Evolutionary conservation across 805 yeast genomes (phyloP), one percentile per base, ranked within the genome.

Genomic region (Kazachstania africana): DNA sequence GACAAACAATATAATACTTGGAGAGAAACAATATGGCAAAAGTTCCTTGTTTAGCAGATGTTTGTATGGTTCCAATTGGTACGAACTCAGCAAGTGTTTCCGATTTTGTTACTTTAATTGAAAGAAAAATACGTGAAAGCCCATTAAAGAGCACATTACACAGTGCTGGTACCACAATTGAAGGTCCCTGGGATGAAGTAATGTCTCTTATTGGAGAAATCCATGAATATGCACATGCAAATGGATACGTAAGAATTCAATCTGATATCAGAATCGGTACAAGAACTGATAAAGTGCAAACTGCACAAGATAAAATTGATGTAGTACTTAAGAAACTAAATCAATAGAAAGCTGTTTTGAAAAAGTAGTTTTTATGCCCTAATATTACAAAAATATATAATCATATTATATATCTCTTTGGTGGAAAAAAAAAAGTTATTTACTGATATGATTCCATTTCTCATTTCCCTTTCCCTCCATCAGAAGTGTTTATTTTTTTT

Each of bases 141-240:
- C 76, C 71, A 3, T 59, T 84, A 33, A 65, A 74, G 30, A 73
- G 78, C 39, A 73, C 81, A 1, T 60, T 84, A 37, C 95, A 84
- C 56, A 78, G 93, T 43, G 95, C 95, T 3, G 95, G 95, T 3
- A 84, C 95, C 5, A 83, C 95, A 2, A 75, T 79, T 43, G 73
- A 80, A 45, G 95, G 95, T 1, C 85, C 84, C n/a, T 85, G 95
- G 95, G 73, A 75, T 46, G 85, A 79, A 34, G 95, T 85, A 1
- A 78, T 75, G 73, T 71, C 65, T 21, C 57, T 82, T 32, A 78
- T 84, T 44, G 95, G 95, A 6, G 68, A 71, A 42, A 59, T 83
- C 44, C 95, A 84, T 48, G 75, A 77, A 47, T 62, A 62, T 27
- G 68, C 81, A 32, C 95, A 84, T 47, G 64, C 65, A 4, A 62